phyloP scores from a whole-genome alignment of 768 basidiomycete genomes.

The Mycena galericulata region DNA sequence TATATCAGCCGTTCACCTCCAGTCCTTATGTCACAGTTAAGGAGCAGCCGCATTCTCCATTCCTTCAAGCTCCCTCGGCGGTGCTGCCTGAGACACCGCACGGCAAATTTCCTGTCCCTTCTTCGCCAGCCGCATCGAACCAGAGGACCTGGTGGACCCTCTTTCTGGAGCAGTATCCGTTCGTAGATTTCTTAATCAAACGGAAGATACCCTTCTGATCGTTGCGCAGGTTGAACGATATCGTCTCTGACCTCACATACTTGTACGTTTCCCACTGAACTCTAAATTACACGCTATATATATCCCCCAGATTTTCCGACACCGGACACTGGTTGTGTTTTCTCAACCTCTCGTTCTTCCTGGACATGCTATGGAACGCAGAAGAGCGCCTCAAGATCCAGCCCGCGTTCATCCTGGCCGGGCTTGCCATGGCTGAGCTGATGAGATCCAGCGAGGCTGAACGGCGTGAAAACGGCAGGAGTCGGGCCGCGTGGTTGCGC shows the following conservation, averaged over 20 bases:
- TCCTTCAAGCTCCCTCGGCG: slow-evolving; percentile 33
- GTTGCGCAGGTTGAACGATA: slow-evolving; percentile 57
- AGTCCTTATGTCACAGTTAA: slow-evolving; percentile 26
- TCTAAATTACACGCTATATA: neutral
- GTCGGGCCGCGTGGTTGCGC: slow-evolving; percentile 67
- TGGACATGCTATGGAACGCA: slow-evolving; percentile 62
- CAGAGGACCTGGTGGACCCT: slow-evolving; percentile 59
- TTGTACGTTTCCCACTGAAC: slow-evolving; percentile 51
- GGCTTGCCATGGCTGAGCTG: slow-evolving; percentile 76
- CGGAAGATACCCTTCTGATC: slow-evolving; percentile 17
- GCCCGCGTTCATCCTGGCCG: slow-evolving; percentile 76
- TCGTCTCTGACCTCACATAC: slow-evolving; percentile 61
- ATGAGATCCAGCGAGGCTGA: slow-evolving; percentile 81
- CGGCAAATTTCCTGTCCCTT: slow-evolving; percentile 50
- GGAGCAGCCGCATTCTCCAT: slow-evolving; percentile 44
- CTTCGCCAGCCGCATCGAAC: slow-evolving; percentile 47
- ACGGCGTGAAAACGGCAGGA: slow-evolving; percentile 63
- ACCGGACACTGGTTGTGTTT: slow-evolving; percentile 78
- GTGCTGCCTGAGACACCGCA: slow-evolving; percentile 37
- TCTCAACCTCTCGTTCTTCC: slow-evolving; percentile 68
- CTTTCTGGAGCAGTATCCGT: slow-evolving; percentile 54
- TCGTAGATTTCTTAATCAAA: slow-evolving; percentile 28
- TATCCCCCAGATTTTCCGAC: slow-evolving; percentile 66
- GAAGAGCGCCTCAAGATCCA: slow-evolving; percentile 70
- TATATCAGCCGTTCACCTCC: slow-evolving; percentile 10